Conservation (phyloP, 1,284 basidiomycete genomes). For the Chalciporus piperatoides region DNA sequence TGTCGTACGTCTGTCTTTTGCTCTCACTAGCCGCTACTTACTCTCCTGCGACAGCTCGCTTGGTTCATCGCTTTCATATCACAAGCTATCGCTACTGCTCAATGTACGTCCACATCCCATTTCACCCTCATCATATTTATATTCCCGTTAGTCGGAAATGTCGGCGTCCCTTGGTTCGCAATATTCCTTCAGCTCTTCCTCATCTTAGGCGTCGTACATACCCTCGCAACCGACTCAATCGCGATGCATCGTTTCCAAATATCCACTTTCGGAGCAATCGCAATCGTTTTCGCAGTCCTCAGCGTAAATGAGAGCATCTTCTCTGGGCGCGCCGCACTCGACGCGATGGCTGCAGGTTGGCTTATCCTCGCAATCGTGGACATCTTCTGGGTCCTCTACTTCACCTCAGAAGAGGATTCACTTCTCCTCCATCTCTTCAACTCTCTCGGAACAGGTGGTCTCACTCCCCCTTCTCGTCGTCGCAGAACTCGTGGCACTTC, state of each 20-base stretch:
- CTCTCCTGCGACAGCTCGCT: slow-evolving; percentile 51
- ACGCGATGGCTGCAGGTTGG: slow-evolving; percentile 92
- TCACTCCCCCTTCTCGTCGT: slow-evolving; percentile 73
- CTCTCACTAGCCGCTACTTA: slow-evolving; percentile 1
- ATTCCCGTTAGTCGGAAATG: slow-evolving; percentile 38
- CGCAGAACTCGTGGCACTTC: slow-evolving; percentile 59
- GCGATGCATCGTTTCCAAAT: slow-evolving; percentile 86
- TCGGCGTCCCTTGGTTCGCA: slow-evolving; percentile 86
- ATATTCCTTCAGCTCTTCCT: slow-evolving; percentile 85
- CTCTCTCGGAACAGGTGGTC: slow-evolving; percentile 80
- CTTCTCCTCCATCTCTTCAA: slow-evolving; percentile 82
- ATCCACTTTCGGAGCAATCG: slow-evolving; percentile 80
- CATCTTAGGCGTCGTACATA: slow-evolving; percentile 77
- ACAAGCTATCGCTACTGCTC: slow-evolving; percentile 65
- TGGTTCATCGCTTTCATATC: slow-evolving; percentile 94
- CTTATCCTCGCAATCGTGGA: slow-evolving; percentile 87
- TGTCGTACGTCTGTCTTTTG: slow-evolving; percentile 48
- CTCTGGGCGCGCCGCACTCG: slow-evolving; percentile 46
- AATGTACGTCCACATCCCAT: slow-evolving; percentile 45
- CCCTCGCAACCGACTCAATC: slow-evolving; percentile 81
- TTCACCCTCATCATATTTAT: slow-evolving; percentile 26
- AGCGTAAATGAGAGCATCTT: slow-evolving; percentile 72
- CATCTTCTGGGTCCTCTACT: slow-evolving; percentile 94
- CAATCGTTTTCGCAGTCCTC: slow-evolving; percentile 84
- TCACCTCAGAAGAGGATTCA: slow-evolving; percentile 94